Percentiles rank a stretch among this genome's conserved stretches.
Evolutionary conservation across 192 early-diverging fungal genomes (phyloP).

Genomic region (Coemansia sp.): DNA sequence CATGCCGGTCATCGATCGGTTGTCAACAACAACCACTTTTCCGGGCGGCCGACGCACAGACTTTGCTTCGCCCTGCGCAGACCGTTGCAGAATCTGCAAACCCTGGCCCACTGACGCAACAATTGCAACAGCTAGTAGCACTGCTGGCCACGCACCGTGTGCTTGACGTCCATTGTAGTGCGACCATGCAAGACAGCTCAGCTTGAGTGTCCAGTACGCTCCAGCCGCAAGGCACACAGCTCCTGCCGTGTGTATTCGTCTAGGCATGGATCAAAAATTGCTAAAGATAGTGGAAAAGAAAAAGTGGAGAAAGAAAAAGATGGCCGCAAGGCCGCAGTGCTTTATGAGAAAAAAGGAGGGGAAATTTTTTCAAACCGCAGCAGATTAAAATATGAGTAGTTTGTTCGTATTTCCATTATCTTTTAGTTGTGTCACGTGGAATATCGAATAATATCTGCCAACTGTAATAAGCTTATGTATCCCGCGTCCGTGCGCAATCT

Average conservation of each 20-base stretch:
- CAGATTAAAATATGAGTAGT: background rate
- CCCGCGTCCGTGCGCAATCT: background rate
- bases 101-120: conserved; percentile 2
- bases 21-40: conserved; percentile 23
- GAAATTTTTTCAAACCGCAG: background rate
- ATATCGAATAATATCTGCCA: background rate
- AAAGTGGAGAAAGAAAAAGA: background rate
- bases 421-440: background rate
- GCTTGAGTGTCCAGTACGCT: background rate
- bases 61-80: background rate
- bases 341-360: background rate
- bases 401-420: background rate
- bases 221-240: background rate
- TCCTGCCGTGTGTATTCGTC: background rate
- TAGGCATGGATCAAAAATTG: background rate
- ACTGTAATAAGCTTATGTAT: background rate
- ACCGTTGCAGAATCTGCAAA: background rate
- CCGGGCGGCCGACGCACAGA: conserved; percentile 29
- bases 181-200: background rate
- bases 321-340: background rate
- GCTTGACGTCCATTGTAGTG: background rate
- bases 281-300: background rate
- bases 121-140: conserved; percentile 4
- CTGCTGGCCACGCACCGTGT: conserved; percentile 22
- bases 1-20: conserved; percentile 15